These are phyloP conservation scores for Rostrohypoxylon terebratum DNA, from an alignment of 495 filamentous ascomycete species.

Conservation along the genomic window DNA sequence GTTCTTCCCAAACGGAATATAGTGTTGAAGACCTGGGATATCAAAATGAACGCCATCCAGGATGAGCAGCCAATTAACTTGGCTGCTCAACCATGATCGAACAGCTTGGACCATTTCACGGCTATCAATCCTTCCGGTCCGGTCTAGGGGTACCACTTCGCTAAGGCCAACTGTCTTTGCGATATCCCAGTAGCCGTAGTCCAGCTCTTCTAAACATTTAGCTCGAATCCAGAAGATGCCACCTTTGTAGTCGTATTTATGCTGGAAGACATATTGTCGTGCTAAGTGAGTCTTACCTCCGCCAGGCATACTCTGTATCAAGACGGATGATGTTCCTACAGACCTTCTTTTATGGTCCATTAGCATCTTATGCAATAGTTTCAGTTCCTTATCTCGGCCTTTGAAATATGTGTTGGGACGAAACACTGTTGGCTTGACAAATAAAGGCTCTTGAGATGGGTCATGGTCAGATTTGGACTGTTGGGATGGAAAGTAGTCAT, in stretches of 20 bases:
- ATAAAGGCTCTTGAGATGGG: constrained; percentile 56
- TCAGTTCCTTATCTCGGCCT: constrained; percentile 77
- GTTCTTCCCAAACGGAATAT: constrained; percentile 75
- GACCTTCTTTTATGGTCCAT: constrained; percentile 71
- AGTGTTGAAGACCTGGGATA: constrained; percentile 69
- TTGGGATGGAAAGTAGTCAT: constrained; percentile 48
- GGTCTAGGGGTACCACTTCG: constrained; percentile 52
- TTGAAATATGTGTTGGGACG: constrained; percentile 82
- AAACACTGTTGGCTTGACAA: constrained; percentile 80
- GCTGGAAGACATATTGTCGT: constrained; percentile 79
- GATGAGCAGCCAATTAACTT: constrained; percentile 79
- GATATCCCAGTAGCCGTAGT: constrained; percentile 80
- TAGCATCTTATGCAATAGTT: constrained; percentile 74
- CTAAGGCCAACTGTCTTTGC: constrained; percentile 72
- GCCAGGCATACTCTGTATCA: constrained; percentile 80
- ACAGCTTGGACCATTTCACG: constrained; percentile 70
- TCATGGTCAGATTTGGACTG: constrained; percentile 47
- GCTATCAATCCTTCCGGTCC: constrained; percentile 58
- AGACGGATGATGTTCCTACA: constrained; percentile 73
- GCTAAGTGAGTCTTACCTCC: constrained; percentile 86
- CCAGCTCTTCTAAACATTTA: constrained; percentile 70
- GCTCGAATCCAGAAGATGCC: constrained; percentile 86
- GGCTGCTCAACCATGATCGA: constrained; percentile 74
- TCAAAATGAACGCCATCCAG: constrained; percentile 81
- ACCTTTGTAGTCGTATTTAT: constrained; percentile 73